Conservation (phyloP, 164 flowering plant genomes). For the Kingdonia uniflora region DNA sequence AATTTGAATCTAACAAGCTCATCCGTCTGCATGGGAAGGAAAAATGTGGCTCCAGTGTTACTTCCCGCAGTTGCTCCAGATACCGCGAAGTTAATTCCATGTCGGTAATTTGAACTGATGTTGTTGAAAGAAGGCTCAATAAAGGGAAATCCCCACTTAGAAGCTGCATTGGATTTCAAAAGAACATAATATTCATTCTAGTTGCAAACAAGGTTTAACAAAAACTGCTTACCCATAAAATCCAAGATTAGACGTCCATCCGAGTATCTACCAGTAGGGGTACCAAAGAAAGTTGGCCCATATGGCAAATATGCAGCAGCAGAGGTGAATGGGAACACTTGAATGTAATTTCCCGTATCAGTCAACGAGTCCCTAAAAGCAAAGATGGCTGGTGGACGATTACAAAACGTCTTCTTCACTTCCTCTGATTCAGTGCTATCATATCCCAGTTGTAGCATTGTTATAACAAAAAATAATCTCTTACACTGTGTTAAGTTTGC, state of each 20-base stretch:
- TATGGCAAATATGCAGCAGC: conserved; percentile 5
- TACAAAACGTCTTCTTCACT: neutral
- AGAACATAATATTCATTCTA: neutral
- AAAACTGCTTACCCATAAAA: conserved; percentile 5
- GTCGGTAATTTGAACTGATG: conserved; percentile 12
- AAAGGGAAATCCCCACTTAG: conserved; percentile 16
- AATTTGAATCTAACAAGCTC: conserved; percentile 16
- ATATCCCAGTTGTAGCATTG: too few species aligned
- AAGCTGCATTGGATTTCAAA: conserved; percentile 8
- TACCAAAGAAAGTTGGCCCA: conserved; percentile 6
- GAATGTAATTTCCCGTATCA: conserved; percentile 8
- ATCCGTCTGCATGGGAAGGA: conserved; percentile 14
- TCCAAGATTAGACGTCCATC: conserved; percentile 11
- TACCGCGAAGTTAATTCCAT: conserved; percentile 18
- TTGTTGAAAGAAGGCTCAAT: conserved; percentile 15
- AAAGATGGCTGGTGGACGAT: conserved; percentile 6
- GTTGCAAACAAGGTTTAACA: neutral
- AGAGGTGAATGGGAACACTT: conserved; percentile 4
- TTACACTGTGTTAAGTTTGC: too few species aligned
- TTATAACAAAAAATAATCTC: too few species aligned
- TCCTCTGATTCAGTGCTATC: neutral
- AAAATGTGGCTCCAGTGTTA: conserved; percentile 14
- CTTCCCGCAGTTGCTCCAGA: conserved; percentile 17
- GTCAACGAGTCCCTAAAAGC: conserved; percentile 11
- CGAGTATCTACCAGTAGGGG: conserved; percentile 6